These are phyloP conservation scores for Pterocarpus macrocarpus DNA, from an alignment of 306 rosid genomes.

Conservation along the genomic window DNA sequence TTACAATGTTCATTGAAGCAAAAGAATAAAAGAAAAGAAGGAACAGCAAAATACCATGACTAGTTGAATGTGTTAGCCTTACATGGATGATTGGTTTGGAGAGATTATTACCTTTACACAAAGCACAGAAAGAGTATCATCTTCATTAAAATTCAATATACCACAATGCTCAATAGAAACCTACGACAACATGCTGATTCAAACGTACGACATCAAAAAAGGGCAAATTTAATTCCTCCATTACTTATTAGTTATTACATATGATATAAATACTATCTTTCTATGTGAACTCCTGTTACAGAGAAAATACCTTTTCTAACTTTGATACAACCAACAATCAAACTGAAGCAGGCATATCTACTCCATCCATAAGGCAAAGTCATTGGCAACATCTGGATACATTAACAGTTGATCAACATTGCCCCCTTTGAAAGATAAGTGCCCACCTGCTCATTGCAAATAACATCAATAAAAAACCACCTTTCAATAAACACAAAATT, in stretches of 20 bases:
- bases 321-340: slow-evolving; percentile 73
- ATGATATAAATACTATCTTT: slow-evolving; percentile 5
- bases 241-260: neutral
- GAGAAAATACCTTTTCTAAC: slow-evolving; percentile 69
- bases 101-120: no score
- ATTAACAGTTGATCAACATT: slow-evolving; percentile 75
- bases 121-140: no score
- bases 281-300: slow-evolving; percentile 3
- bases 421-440: slow-evolving; percentile 75
- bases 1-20: no score
- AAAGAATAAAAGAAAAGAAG: no score
- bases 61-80: no score
- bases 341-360: slow-evolving; percentile 75
- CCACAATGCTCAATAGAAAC: no score
- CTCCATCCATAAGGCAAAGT: slow-evolving; percentile 81
- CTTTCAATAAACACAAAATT: slow-evolving; percentile 1
- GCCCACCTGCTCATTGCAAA: slow-evolving; percentile 63
- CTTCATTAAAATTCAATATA: no score
- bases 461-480: neutral
- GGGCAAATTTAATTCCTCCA: neutral
- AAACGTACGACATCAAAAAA: neutral
- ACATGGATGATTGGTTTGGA: no score
- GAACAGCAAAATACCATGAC: no score
- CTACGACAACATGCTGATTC: neutral
- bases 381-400: slow-evolving; percentile 74